phyloP scores from a whole-genome alignment of 257 asterid species.

The Nyctanthes arbortristis region DNA sequence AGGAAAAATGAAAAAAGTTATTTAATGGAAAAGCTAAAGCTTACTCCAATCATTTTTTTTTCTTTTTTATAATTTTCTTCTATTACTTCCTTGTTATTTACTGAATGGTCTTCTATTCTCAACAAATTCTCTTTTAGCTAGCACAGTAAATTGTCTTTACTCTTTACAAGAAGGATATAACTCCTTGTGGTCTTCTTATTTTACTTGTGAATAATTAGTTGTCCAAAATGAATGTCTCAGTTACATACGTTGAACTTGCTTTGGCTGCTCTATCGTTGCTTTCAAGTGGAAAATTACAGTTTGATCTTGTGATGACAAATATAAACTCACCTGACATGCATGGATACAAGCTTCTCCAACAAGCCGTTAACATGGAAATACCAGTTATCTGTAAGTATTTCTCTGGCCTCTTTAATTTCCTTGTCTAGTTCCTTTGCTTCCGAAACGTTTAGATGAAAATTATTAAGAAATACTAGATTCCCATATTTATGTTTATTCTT shows the following conservation, averaged over 20 bases:
- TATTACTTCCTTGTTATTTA: not conserved
- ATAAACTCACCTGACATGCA: constrained; percentile 9
- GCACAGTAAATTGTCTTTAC: not conserved
- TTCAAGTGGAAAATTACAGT: not conserved
- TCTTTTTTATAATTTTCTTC: too few species aligned
- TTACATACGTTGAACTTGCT: constrained; percentile 8
- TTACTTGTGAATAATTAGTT: not conserved
- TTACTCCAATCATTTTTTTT: not conserved
- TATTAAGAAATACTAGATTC: not conserved
- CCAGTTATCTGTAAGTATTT: constrained; percentile 12
- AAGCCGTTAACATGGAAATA: constrained; percentile 18
- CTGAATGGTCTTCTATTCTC: not conserved
- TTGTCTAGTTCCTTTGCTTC: too few species aligned
- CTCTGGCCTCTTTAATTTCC: not conserved
- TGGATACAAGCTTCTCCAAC: constrained; percentile 1
- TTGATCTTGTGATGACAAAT: constrained; percentile 7
- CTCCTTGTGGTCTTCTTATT: not conserved
- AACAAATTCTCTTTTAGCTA: not conserved
- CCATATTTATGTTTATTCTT: not conserved
- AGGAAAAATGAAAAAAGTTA: too few species aligned
- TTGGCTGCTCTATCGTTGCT: not conserved
- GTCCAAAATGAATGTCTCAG: not conserved
- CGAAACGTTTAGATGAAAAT: not conserved
- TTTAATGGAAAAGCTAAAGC: too few species aligned
- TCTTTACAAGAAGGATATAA: not conserved